Conservation (phyloP, 164 flowering plant genomes). For the Stephania japonica region DNA sequence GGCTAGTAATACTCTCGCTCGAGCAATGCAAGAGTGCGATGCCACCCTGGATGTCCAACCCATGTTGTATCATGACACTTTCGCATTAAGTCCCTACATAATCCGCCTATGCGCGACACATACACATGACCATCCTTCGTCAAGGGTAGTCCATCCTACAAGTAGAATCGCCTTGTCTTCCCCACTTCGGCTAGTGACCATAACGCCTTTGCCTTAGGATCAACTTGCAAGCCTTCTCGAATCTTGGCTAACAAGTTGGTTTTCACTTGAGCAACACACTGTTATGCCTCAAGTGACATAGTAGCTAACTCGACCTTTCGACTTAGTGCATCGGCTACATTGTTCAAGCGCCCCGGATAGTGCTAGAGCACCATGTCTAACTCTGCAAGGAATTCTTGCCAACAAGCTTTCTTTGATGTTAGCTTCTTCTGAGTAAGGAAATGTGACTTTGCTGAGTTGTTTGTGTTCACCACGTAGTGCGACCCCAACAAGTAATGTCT, state of each 20-base stretch:
- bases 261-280: no score
- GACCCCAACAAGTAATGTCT: no score
- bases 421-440: not conserved
- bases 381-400: not conserved
- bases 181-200: not conserved
- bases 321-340: no score
- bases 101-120: not conserved
- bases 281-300: no score
- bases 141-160: not conserved
- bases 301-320: no score
- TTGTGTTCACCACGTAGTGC: no score
- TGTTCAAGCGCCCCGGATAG: no score
- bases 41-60: not conserved
- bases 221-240: not conserved
- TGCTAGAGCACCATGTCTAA: no score
- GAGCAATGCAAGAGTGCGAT: not conserved
- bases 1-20: not conserved
- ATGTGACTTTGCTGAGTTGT: not conserved
- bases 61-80: not conserved
- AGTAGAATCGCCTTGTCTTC: not conserved
- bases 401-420: not conserved
- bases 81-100: not conserved
- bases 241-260: no score
- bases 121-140: not conserved
- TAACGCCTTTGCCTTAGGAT: not conserved